Evolutionary conservation across 1,284 basidiomycete species (phyloP).

Genomic region (Earliella scabrosa): DNA sequence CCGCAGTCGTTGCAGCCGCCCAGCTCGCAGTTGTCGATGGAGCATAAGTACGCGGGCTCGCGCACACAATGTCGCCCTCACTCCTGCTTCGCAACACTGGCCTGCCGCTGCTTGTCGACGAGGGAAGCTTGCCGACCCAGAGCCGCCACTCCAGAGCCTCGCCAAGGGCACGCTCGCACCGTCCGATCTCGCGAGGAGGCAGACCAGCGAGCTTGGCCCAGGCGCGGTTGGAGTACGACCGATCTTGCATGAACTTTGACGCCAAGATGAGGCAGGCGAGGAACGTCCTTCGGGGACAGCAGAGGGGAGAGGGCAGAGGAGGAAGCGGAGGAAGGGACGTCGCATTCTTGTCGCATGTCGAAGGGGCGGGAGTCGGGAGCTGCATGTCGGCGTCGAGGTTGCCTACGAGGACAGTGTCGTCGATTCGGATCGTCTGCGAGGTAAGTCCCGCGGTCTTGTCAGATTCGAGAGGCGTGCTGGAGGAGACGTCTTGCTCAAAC

Average conservation of each 20-base stretch:
- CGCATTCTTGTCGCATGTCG: slow-evolving; percentile 18
- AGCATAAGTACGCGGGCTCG: slow-evolving; percentile 17
- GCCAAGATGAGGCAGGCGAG: slow-evolving; percentile 88
- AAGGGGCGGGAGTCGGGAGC: not conserved
- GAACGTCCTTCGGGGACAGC: slow-evolving; percentile 89
- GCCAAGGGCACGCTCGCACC: slow-evolving; percentile 81
- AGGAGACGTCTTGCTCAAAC: not conserved
- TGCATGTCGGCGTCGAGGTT: slow-evolving; percentile 1
- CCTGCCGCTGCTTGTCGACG: slow-evolving; percentile 15
- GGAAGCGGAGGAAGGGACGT: slow-evolving; percentile 47
- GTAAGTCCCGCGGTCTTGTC: slow-evolving; percentile 15
- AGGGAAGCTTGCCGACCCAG: slow-evolving; percentile 72
- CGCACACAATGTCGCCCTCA: slow-evolving; percentile 27
- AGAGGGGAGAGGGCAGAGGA: slow-evolving; percentile 73
- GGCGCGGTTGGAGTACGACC: slow-evolving; percentile 90
- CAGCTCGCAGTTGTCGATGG: slow-evolving; percentile 23
- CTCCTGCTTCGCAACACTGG: slow-evolving; percentile 29
- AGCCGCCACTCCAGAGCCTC: slow-evolving; percentile 82
- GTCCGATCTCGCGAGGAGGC: slow-evolving; percentile 76
- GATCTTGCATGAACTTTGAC: slow-evolving; percentile 92
- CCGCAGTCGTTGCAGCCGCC: slow-evolving; percentile 18
- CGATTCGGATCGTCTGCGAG: slow-evolving; percentile 17
- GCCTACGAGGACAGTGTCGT: slow-evolving; percentile 10
- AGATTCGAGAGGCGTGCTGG: slow-evolving; percentile 3
- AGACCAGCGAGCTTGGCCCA: slow-evolving; percentile 89